Evolutionary conservation across 192 early-diverging fungal genomes (phyloP).

Genomic region (Entomortierella chlamydospora): DNA sequence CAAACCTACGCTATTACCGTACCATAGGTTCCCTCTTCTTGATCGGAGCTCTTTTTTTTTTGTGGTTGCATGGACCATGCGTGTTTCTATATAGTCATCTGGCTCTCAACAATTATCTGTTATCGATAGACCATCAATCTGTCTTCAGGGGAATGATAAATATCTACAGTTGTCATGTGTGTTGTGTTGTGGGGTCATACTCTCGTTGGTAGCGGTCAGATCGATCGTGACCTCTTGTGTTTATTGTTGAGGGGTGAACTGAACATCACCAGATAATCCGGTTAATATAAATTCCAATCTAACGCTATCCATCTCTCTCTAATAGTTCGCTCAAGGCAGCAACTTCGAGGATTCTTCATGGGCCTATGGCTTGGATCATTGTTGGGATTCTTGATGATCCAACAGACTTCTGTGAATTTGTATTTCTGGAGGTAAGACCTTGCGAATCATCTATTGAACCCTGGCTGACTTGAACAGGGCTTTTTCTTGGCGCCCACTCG

Average conservation of each 20-base stretch:
- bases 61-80: conserved; percentile 5
- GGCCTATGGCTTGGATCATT: conserved; percentile 45
- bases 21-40: no score
- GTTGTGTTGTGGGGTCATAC: not conserved
- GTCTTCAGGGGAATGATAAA: not conserved
- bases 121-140: no score
- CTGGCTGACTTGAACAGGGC: no score
- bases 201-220: not conserved
- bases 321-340: conserved; percentile 48
- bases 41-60: not conserved
- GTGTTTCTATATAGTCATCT: not conserved
- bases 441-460: no score
- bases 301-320: not conserved
- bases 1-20: no score
- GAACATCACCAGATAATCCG: no score
- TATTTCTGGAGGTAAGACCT: conserved; percentile 19
- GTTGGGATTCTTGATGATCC: conserved; percentile 31
- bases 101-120: not conserved
- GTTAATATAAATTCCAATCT: no score
- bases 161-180: not conserved
- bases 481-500: no score
- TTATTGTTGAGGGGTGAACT: not conserved
- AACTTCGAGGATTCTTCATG: conserved; percentile 46
- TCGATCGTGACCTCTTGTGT: not conserved
- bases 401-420: conserved; percentile 32